A percentile compares a stretch with the other conserved stretches of the same genome.
These are phyloP conservation scores for Neonectria ditissima DNA, from an alignment of 2,329 filamentous ascomycete genomes.

Conservation along the genomic window DNA sequence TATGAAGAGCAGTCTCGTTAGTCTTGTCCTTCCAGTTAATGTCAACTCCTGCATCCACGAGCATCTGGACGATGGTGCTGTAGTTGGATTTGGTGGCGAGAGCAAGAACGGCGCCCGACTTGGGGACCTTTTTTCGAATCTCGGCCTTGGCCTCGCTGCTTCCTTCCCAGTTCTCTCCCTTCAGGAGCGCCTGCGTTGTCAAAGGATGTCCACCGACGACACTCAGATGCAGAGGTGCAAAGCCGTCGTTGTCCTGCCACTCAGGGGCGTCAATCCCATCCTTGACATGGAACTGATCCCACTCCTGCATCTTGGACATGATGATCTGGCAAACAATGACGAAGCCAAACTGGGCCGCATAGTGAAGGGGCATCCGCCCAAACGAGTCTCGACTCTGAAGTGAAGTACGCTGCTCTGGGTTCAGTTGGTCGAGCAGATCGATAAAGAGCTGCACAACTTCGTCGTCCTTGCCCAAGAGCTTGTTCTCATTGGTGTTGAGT, in stretches of 20 bases:
- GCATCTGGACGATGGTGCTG: slow-evolving; percentile 82
- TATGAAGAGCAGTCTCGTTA: slow-evolving; percentile 91
- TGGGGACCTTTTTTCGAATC: slow-evolving; percentile 77
- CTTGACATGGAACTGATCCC: slow-evolving; percentile 86
- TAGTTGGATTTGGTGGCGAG: slow-evolving; percentile 92
- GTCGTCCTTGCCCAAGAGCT: slow-evolving; percentile 75
- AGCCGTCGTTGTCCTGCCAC: slow-evolving; percentile 95
- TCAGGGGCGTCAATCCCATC: slow-evolving; percentile 86
- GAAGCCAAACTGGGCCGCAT: slow-evolving; percentile 94
- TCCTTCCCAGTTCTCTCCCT: slow-evolving; percentile 82
- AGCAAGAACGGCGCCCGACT: slow-evolving; percentile 88
- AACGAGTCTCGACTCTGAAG: slow-evolving; percentile 80
- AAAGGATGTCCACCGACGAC: slow-evolving; percentile 91
- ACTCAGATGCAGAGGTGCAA: slow-evolving; percentile 89
- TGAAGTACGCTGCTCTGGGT: slow-evolving; percentile 73
- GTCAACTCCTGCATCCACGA: slow-evolving; percentile 91
- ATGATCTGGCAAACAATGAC: slow-evolving; percentile 89
- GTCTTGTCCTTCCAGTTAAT: slow-evolving; percentile 93
- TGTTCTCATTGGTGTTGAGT: slow-evolving; percentile 74
- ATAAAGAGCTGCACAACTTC: slow-evolving; percentile 77
- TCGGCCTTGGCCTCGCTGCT: slow-evolving; percentile 70
- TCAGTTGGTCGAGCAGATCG: slow-evolving; percentile 75
- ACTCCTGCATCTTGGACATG: slow-evolving; percentile 88
- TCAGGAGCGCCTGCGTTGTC: slow-evolving; percentile 84
- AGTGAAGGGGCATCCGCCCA: slow-evolving; percentile 88